Conservation (phyloP, 1,139 yeast species). For the Hemisphaericaspora lyxosophila region DNA sequence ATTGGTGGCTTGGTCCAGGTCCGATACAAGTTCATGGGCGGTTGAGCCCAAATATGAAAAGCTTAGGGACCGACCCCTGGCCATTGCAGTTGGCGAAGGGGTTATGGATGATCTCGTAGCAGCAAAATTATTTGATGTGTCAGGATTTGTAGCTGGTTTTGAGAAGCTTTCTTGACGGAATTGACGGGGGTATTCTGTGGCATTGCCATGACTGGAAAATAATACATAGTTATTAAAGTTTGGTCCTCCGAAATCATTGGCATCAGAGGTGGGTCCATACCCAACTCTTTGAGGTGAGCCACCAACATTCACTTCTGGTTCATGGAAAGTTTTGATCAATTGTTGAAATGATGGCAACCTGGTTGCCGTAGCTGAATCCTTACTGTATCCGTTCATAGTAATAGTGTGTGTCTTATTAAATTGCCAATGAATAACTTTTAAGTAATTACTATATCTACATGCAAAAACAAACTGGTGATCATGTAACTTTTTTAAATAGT, state of each 20-base stretch:
- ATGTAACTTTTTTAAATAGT: background rate
- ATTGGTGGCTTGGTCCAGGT: background rate
- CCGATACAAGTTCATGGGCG: constrained; percentile 1
- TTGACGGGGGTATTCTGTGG: constrained; percentile 1
- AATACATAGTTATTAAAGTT: constrained; percentile 3
- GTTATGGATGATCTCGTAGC: background rate
- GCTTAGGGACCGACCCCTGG: constrained; percentile 6
- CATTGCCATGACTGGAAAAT: constrained; percentile 1
- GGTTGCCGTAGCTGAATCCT: constrained; percentile 10
- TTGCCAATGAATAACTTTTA: too few species aligned
- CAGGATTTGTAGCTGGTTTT: background rate
- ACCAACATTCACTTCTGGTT: constrained; percentile 7
- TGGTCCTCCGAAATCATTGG: background rate
- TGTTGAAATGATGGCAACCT: constrained; percentile 18
- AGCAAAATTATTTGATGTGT: background rate
- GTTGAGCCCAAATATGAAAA: constrained; percentile 5
- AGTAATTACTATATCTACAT: too few species aligned
- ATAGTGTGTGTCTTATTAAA: too few species aligned
- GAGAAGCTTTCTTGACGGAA: constrained; percentile 2
- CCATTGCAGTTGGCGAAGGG: constrained; percentile 10
- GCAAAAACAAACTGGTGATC: background rate
- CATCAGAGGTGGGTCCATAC: too few species aligned
- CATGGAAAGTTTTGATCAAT: constrained; percentile 13
- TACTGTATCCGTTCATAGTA: constrained; percentile 11
- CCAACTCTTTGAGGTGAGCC: too few species aligned